Evolutionary conservation across 1,284 basidiomycete species (phyloP).

Genomic region (Termitomyces sp.): DNA sequence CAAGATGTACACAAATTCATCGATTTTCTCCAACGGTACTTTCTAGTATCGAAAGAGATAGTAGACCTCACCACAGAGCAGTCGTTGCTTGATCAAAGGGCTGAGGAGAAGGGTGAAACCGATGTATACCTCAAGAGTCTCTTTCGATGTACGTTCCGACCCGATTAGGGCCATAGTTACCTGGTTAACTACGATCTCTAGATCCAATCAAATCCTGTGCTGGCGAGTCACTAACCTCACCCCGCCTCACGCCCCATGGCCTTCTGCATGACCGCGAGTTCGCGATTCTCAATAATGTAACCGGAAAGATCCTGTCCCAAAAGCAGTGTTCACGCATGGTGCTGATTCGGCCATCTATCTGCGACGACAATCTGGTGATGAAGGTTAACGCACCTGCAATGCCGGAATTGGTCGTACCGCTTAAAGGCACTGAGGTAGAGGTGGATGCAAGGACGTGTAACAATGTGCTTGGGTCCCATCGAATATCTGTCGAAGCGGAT

Average conservation of each 20-base stretch:
- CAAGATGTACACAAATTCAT: conserved; percentile 13
- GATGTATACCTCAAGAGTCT: conserved; percentile 8
- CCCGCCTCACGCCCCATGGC: conserved; percentile 5
- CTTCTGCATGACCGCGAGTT: conserved; percentile 15
- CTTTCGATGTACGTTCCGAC: conserved; percentile 10
- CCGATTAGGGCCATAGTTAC: background rate
- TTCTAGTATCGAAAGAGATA: conserved; percentile 9
- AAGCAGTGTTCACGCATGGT: conserved; percentile 16
- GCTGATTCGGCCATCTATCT: conserved; percentile 10
- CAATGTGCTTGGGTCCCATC: background rate
- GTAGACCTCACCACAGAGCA: background rate
- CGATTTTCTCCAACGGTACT: conserved; percentile 10
- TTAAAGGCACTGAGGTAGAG: background rate
- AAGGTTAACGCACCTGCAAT: conserved; percentile 10
- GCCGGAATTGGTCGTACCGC: conserved; percentile 5
- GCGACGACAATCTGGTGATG: conserved; percentile 7
- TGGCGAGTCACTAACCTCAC: conserved; percentile 8
- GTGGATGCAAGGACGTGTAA: background rate
- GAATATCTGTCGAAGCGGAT: conserved; percentile 10
- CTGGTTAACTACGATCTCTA: background rate
- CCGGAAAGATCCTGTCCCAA: conserved; percentile 12
- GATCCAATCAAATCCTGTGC: conserved; percentile 17
- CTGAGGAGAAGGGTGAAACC: background rate
- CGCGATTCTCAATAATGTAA: conserved; percentile 8
- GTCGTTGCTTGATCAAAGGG: background rate